phyloP scores from a whole-genome alignment of 768 basidiomycete species.

The Mycena belliarum region DNA sequence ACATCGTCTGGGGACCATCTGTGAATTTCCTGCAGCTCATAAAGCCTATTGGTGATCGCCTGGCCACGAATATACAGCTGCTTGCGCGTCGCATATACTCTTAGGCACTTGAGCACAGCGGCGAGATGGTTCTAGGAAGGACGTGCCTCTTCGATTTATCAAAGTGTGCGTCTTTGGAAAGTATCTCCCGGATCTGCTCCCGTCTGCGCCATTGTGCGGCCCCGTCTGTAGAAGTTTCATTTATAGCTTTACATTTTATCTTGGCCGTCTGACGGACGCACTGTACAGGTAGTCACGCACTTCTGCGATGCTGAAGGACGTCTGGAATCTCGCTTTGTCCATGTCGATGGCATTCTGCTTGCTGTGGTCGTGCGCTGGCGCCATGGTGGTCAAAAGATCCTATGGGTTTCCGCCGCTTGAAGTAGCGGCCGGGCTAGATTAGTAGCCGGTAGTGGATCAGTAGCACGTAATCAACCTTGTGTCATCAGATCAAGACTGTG shows the following conservation, averaged over 20 bases:
- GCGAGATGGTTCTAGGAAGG: too few relatives aligned
- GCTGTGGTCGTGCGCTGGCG: constrained; percentile 35
- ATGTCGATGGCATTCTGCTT: constrained; percentile 55
- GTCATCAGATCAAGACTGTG: too few relatives aligned
- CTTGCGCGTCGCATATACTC: constrained; percentile 54
- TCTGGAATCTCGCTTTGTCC: constrained; percentile 44
- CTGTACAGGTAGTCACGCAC: constrained; percentile 54
- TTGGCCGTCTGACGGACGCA: constrained; percentile 32
- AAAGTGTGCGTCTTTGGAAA: constrained; percentile 59
- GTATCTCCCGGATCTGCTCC: constrained; percentile 41
- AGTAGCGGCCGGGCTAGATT: background rate
- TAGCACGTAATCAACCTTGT: too few relatives aligned
- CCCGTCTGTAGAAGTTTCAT: constrained; percentile 40
- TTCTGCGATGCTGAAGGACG: constrained; percentile 43
- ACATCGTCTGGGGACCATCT: constrained; percentile 54
- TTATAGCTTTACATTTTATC: background rate
- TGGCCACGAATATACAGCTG: constrained; percentile 60
- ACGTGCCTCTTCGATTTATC: constrained; percentile 56
- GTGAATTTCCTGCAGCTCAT: constrained; percentile 57
- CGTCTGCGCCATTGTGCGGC: constrained; percentile 50
- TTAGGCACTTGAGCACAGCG: background rate
- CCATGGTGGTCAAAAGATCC: constrained; percentile 11
- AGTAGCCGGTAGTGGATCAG: background rate
- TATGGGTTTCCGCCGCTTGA: background rate
- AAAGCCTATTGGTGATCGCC: constrained; percentile 53